phyloP scores from a whole-genome alignment of 805 yeast species.

The Komagataella mondaviorum region DNA sequence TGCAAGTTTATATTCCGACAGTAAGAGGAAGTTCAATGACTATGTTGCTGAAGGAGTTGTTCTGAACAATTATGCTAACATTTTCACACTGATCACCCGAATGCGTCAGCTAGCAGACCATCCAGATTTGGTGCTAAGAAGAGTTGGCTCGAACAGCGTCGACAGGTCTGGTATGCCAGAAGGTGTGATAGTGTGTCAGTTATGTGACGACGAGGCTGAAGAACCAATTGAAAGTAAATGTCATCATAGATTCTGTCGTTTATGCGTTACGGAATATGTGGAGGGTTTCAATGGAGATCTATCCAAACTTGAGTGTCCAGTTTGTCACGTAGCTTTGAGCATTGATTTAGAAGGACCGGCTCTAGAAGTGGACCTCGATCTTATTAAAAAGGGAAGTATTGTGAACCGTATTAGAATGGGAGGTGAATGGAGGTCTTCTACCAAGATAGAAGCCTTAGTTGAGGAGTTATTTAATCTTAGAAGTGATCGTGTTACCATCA shows the following conservation, averaged over 20 bases:
- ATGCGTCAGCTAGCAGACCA: conserved; percentile 98
- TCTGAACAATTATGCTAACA: conserved; percentile 90
- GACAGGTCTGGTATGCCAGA: conserved; percentile 20
- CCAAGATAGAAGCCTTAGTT: conserved; percentile 91
- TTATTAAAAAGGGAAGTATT: conserved; percentile 55
- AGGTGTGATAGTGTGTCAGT: conserved; percentile 65
- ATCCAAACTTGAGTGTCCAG: conserved; percentile 72
- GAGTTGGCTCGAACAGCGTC: conserved; percentile 31
- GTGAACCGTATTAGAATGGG: conserved; percentile 81
- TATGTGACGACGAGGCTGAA: conserved; percentile 97
- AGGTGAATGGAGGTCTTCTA: conserved; percentile 86
- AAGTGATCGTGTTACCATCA: conserved; percentile 79
- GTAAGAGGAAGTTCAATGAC: conserved; percentile 77
- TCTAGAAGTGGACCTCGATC: conserved; percentile 46
- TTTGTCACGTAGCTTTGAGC: conserved; percentile 86
- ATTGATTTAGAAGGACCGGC: conserved; percentile 87
- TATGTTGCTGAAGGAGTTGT: conserved; percentile 96
- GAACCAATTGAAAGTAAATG: conserved; percentile 94
- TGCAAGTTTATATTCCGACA: conserved; percentile 75
- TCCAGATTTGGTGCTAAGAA: conserved; percentile 84
- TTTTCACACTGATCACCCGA: conserved; percentile 87
- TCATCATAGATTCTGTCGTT: conserved; percentile 85
- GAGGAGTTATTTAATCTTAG: conserved; percentile 84
- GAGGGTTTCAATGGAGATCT: conserved; percentile 60
- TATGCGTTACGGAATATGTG: conserved; percentile 83